Percentiles rank a stretch among this genome's conserved stretches.
Evolutionary conservation across 148 eudicot genomes (phyloP).

Genomic region (Limonium bicolor): DNA sequence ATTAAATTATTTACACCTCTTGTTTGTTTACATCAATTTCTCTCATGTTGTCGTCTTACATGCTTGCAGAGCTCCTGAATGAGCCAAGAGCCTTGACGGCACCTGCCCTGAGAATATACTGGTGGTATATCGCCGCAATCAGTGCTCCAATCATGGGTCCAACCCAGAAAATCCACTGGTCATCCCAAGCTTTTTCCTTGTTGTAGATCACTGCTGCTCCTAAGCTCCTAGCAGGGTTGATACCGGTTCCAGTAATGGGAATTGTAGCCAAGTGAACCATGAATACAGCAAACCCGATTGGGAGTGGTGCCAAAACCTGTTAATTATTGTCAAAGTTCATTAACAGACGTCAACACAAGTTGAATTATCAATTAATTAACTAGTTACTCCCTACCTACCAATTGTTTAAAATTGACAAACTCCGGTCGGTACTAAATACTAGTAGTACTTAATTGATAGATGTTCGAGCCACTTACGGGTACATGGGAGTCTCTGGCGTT

Average conservation of each 20-base stretch:
- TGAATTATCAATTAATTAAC: too few species aligned
- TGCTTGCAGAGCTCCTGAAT: conserved; percentile 5
- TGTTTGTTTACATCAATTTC: too few species aligned
- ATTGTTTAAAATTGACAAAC: too few species aligned
- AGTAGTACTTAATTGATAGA: not conserved
- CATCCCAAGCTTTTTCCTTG: conserved; percentile 2
- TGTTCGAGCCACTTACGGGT: not conserved
- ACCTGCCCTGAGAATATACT: conserved; percentile 1
- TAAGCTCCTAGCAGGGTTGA: conserved; percentile 4
- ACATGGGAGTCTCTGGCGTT: conserved; percentile 4
- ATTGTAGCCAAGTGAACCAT: conserved; percentile 5
- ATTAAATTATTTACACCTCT: too few species aligned
- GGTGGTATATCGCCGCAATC: conserved; percentile 2
- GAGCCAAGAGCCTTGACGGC: conserved; percentile 7
- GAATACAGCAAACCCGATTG: conserved; percentile 4
- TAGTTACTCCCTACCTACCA: too few species aligned
- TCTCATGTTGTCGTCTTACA: too few species aligned
- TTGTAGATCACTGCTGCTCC: conserved; percentile 2
- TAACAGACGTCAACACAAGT: too few species aligned
- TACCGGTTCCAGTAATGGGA: conserved; percentile 1
- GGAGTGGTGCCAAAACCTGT: conserved; percentile 2
- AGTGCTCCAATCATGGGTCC: conserved; percentile 3
- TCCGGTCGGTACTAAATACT: too few species aligned
- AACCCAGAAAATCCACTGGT: conserved; percentile 6
- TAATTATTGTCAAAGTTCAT: not conserved